Evolutionary conservation across 805 yeast species (phyloP), one percentile per base, ranked within the genome.

Genomic region (Zygosaccharomyces gambellarensis): DNA sequence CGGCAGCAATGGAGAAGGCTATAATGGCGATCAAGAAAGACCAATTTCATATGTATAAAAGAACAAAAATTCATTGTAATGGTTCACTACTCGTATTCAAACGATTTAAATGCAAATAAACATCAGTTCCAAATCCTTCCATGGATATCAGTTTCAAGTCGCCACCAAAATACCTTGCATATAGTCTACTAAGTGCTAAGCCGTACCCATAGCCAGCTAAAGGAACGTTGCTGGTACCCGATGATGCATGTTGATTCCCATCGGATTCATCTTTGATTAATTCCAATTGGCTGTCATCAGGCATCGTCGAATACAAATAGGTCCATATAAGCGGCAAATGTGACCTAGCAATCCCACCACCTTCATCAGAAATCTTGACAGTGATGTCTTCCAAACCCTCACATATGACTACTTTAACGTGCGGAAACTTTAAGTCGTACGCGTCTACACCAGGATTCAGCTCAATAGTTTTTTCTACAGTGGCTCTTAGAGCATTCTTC

Each of bases 131-230:
- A 62, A 89, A 87, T 7, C 96, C 96, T 68, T 89, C 96, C 95
- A 90, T 87, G 30, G 89, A 81, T 48, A 88, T 89, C 60, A 90
- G 75, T 62, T 85, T 85, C 66, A 89, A 76, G 60, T 90, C 96
- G 3, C 96, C 96, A 5, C 96, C 95, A 63, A 90, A 89, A 65
- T 89, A 89, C 54, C 90, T 82, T 2, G 96, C 90, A 58, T 90
- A 90, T 34, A 89, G 74, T 50, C 96, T 70, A 43, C 94, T 84
- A 47, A 90, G 82, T 1, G 96, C 96, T 58, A 89, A 74, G 0
- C 97, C 96, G 61, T 89, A 90, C 27, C 97, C 97, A 57, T 86
- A 85, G 0, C 97, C 97, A 45, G 96, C 96, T 87, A 89, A 85
- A 50, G 96, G 97, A 0, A 95, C 95, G 63, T 80, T 79, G 70